Evolutionary conservation across 768 basidiomycete species (phyloP).

Genomic region (Agaricus blazei): DNA sequence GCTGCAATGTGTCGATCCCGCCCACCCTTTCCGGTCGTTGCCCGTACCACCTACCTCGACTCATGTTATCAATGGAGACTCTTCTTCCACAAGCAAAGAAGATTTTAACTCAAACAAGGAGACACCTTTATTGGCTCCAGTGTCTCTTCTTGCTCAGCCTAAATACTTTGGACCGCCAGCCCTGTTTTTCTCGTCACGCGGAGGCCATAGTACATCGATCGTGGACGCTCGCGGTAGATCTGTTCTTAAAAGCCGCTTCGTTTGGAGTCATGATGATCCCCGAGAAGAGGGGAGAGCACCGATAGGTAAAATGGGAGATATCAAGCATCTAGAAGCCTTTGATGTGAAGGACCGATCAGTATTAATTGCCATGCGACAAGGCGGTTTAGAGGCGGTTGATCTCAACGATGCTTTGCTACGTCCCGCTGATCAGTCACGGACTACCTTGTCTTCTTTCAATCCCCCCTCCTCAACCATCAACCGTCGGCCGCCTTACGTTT

Average conservation of each 20-base stretch:
- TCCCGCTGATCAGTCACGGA: slow-evolving; percentile 78
- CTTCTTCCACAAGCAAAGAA: slow-evolving; percentile 18
- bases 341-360: slow-evolving; percentile 73
- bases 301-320: slow-evolving; percentile 63
- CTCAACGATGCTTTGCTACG: slow-evolving; percentile 73
- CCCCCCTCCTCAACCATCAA: slow-evolving; percentile 57
- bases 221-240: slow-evolving; percentile 84
- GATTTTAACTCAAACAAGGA: slow-evolving; percentile 24
- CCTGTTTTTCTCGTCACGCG: slow-evolving; percentile 83
- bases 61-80: slow-evolving; percentile 29
- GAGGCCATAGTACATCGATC: slow-evolving; percentile 83
- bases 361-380: slow-evolving; percentile 81
- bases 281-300: slow-evolving; percentile 32
- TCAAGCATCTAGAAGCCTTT: slow-evolving; percentile 80
- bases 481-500: slow-evolving; percentile 70
- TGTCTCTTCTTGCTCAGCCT: slow-evolving; percentile 75
- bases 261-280: slow-evolving; percentile 70
- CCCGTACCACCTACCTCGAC: slow-evolving; percentile 8
- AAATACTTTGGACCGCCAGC: slow-evolving; percentile 84
- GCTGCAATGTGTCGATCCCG: slow-evolving; percentile 76
- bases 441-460: slow-evolving; percentile 63
- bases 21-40: slow-evolving; percentile 63
- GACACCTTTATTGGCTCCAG: slow-evolving; percentile 62
- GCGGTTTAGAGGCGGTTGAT: slow-evolving; percentile 79
- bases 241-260: slow-evolving; percentile 73